Evolutionary conservation across 345 rosid species (phyloP), one percentile per base, ranked within the genome.

Genomic region (Brassica cretica): DNA sequence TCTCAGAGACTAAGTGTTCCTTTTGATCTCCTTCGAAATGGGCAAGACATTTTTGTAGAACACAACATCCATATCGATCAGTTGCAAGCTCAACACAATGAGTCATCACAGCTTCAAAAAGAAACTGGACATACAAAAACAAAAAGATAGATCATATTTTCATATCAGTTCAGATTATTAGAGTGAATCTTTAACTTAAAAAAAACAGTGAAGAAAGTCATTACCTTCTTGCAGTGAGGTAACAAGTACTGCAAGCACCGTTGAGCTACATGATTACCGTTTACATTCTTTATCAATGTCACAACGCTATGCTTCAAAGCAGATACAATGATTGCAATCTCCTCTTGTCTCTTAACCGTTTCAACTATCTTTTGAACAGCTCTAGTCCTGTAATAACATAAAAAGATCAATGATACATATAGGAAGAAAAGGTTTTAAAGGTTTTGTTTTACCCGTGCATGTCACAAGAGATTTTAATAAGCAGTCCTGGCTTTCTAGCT

Each of bases 181-280:
- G 30, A 27, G 30, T 27, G 30, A 27, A 27, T 27, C 30, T 27
- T 27, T 27, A 12, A 12, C 14, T 11, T 2, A 46, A 46, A 46
- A 15, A 64, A 14, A 68, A 14, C 33, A 14, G 37, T 56, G 55
- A 33, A 11, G 25, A 62, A 8, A 62, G 27, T 56, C n/a, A 55
- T 79, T 85, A 87, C 93, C 89, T 84, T 84, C 67, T 81, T 83
- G 62, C 84, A 82, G 49, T 89, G 84, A 66, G 91, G 95, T 82
- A 81, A 67, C 72, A 92, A 68, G 80, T 80, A 72, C 77, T 82
- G 86, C 78, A 92, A 87, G 83, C 97, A 92, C 39, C 87, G 91
- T 79, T 89, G 95, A 30, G 88, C 92, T 76, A 92, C 96, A 19
- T 93, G 94, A 71, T 89, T 88, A 79, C 98, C 98, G 1, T 93